phyloP scores from a whole-genome alignment of 495 filamentous ascomycete species.

The Neurospora sp. region DNA sequence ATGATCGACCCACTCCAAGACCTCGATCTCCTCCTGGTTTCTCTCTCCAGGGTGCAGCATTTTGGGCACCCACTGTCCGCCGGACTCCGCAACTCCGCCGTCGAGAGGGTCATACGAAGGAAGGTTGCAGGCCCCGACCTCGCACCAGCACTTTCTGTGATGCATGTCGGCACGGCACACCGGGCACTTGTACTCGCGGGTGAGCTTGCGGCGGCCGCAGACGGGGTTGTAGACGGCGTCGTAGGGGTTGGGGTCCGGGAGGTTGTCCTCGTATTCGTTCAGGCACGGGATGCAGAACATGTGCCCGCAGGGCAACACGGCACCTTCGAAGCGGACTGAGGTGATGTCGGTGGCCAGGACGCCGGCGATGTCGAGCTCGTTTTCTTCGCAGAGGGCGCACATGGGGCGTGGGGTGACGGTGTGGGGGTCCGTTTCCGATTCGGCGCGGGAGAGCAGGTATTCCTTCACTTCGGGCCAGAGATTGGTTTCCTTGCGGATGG shows the following conservation, averaged over 20 bases:
- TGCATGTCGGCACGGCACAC: background rate
- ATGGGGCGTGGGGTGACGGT: background rate
- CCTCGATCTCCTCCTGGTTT: background rate
- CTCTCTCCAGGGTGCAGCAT: background rate
- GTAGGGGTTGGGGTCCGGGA: background rate
- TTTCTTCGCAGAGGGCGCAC: background rate
- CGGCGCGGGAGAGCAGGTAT: background rate
- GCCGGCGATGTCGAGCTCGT: background rate
- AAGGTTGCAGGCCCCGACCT: background rate
- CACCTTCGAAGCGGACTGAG: background rate
- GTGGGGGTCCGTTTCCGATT: background rate
- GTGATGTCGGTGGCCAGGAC: background rate
- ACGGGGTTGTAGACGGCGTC: background rate
- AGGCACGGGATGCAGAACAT: background rate
- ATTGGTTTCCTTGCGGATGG: background rate
- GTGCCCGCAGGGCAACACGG: background rate
- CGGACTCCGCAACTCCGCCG: background rate
- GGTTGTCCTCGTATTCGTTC: background rate
- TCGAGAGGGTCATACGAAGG: background rate
- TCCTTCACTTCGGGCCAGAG: background rate
- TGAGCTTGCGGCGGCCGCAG: background rate
- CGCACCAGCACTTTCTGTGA: background rate
- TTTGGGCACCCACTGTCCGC: background rate
- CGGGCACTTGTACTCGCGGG: background rate
- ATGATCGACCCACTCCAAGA: background rate